Percentiles rank a stretch among this genome's conserved stretches.
Evolutionary conservation across 768 basidiomycete species (phyloP).

Genomic region (Calocybe indica): DNA sequence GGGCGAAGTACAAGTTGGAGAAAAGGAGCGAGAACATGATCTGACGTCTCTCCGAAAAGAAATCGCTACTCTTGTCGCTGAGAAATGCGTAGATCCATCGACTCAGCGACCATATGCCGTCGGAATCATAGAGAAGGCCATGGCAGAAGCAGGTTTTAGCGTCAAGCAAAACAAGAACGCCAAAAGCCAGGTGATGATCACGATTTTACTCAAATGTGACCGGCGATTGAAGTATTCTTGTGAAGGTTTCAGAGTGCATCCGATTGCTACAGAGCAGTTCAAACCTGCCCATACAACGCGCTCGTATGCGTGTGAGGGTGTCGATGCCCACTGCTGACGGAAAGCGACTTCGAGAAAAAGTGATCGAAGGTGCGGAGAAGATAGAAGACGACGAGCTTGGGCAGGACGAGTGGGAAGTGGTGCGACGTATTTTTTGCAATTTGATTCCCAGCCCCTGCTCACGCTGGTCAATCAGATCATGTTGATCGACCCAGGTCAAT

Average conservation of each 20-base stretch:
- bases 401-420: slow-evolving; percentile 79
- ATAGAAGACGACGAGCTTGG: slow-evolving; percentile 79
- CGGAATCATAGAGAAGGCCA: slow-evolving; percentile 95
- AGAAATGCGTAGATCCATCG: slow-evolving; percentile 91
- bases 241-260: slow-evolving; percentile 83
- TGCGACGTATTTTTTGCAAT: slow-evolving; percentile 32
- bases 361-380: slow-evolving; percentile 70
- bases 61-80: slow-evolving; percentile 90
- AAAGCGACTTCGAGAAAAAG: slow-evolving; percentile 61
- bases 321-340: slow-evolving; percentile 64
- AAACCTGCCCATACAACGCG: slow-evolving; percentile 88
- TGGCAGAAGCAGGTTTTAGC: slow-evolving; percentile 92
- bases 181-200: slow-evolving; percentile 74
- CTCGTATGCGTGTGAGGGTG: slow-evolving; percentile 88
- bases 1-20: slow-evolving; percentile 94
- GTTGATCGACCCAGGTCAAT: slow-evolving; percentile 90
- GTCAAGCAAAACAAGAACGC: slow-evolving; percentile 85
- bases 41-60: slow-evolving; percentile 76
- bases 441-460: not conserved
- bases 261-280: slow-evolving; percentile 75
- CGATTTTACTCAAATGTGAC: not conserved
- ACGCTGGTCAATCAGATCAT: slow-evolving; percentile 50
- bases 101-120: slow-evolving; percentile 90
- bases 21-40: slow-evolving; percentile 94
- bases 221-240: not conserved